phyloP scores from a whole-genome alignment of 2,329 filamentous ascomycete species.

The Xylariaceae sp. region DNA sequence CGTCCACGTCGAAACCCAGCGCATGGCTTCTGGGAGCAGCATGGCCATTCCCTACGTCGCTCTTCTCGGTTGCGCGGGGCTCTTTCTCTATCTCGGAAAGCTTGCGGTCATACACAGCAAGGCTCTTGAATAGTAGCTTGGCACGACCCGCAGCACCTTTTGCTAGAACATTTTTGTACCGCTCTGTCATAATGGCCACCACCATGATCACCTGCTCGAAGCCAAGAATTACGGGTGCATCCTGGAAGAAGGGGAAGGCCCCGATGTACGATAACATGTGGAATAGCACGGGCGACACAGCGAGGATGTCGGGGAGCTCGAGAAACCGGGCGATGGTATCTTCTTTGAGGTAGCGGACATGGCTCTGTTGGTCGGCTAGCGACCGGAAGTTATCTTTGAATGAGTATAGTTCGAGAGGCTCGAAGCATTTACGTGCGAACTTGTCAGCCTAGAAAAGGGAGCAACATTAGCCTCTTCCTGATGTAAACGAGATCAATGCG shows the following conservation, averaged over 20 bases:
- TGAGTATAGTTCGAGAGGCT: conserved; percentile 67
- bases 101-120: conserved; percentile 67
- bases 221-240: conserved; percentile 66
- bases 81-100: conserved; percentile 34
- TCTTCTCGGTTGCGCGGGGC: conserved; percentile 12
- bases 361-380: conserved; percentile 61
- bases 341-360: conserved; percentile 64
- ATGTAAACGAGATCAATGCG: not conserved
- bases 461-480: conserved; percentile 1
- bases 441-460: conserved; percentile 45
- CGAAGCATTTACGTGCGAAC: conserved; percentile 69
- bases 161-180: conserved; percentile 61
- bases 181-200: conserved; percentile 67
- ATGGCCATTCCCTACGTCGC: not conserved
- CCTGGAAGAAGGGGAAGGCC: conserved; percentile 68
- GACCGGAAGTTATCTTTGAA: conserved; percentile 69
- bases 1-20: conserved; percentile 45
- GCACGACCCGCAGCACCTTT: conserved; percentile 54
- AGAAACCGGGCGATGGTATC: conserved; percentile 68
- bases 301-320: conserved; percentile 67
- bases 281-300: conserved; percentile 64
- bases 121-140: conserved; percentile 65
- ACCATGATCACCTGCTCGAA: conserved; percentile 69
- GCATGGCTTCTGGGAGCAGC: conserved; percentile 17
- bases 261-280: conserved; percentile 69